These are phyloP conservation scores for Cordyceps fumosorosea DNA, from an alignment of 2,329 filamentous ascomycete species.

Conservation along the genomic window DNA sequence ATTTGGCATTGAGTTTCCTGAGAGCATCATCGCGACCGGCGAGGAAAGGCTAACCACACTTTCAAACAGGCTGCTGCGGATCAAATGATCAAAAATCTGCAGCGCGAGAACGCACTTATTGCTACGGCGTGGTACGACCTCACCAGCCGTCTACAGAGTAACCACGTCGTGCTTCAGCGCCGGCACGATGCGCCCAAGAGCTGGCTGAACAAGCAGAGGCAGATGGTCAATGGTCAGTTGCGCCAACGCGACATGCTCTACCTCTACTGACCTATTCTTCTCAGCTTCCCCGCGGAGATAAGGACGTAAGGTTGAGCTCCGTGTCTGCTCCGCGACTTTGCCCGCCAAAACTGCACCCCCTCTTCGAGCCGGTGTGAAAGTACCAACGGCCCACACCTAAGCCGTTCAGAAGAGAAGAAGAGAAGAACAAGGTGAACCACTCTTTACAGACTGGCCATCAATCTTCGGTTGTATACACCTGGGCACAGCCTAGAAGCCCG, in stretches of 20 bases:
- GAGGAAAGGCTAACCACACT: background rate
- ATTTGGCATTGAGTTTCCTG: conserved; percentile 2
- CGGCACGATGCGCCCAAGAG: conserved; percentile 69
- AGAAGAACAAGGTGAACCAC: background rate
- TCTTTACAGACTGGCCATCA: no score
- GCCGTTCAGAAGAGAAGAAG: background rate
- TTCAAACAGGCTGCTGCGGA: conserved; percentile 41
- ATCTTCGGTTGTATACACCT: background rate
- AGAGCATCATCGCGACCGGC: background rate
- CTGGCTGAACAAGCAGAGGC: conserved; percentile 79
- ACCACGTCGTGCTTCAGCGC: conserved; percentile 71
- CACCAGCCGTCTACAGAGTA: conserved; percentile 70
- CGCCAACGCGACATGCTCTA: conserved; percentile 36
- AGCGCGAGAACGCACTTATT: conserved; percentile 72
- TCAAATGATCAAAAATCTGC: conserved; percentile 58
- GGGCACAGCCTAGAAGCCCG: background rate
- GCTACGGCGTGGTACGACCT: conserved; percentile 83
- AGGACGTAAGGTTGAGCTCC: conserved; percentile 28
- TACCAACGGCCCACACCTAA: background rate
- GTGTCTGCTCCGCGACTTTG: conserved; percentile 8
- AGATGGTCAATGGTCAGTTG: conserved; percentile 57
- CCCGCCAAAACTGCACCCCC: background rate
- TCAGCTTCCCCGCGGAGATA: conserved; percentile 42
- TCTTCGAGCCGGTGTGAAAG: background rate
- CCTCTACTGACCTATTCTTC: conserved; percentile 34